Evolutionary conservation across 2,329 filamentous ascomycete species (phyloP).

Genomic region (Pseudocercospora musae): DNA sequence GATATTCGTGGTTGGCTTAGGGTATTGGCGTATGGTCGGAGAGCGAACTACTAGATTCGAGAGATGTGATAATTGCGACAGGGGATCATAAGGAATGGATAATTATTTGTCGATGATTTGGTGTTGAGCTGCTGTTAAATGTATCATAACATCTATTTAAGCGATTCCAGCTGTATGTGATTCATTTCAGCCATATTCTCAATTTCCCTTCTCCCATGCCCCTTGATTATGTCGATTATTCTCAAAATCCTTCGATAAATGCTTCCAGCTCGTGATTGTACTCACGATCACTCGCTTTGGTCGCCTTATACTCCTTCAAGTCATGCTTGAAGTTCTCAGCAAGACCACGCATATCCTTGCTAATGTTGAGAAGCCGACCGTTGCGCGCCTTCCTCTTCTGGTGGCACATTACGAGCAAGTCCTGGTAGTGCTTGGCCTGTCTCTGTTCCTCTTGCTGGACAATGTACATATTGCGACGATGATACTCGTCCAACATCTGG

Average conservation of each 20-base stretch:
- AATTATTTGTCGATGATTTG: neutral
- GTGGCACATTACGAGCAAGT: slow-evolving; percentile 29
- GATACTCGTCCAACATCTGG: slow-evolving; percentile 45
- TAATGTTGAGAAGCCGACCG: neutral
- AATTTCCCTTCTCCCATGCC: neutral
- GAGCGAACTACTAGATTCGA: neutral
- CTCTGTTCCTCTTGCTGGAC: slow-evolving; percentile 42
- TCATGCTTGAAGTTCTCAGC: slow-evolving; percentile 6
- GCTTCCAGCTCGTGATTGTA: slow-evolving; percentile 10
- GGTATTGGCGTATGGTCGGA: neutral
- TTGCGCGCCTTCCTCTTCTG: slow-evolving; percentile 9
- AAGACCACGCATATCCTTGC: neutral
- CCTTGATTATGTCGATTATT: neutral
- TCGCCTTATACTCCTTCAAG: slow-evolving; percentile 13
- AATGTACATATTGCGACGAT: slow-evolving; percentile 42
- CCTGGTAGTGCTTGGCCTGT: slow-evolving; percentile 40
- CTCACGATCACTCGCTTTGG: slow-evolving; percentile 3
- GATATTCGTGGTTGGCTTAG: neutral
- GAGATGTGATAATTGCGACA: too few relatives aligned
- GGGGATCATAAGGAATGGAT: too few relatives aligned
- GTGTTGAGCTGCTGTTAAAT: neutral
- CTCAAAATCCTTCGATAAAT: slow-evolving; percentile 2
- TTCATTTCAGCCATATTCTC: neutral
- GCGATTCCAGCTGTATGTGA: neutral
- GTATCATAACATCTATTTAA: neutral